These are phyloP conservation scores for Nadsonia fulvescens DNA, from an alignment of 805 yeast genomes.

Conservation along the genomic window DNA sequence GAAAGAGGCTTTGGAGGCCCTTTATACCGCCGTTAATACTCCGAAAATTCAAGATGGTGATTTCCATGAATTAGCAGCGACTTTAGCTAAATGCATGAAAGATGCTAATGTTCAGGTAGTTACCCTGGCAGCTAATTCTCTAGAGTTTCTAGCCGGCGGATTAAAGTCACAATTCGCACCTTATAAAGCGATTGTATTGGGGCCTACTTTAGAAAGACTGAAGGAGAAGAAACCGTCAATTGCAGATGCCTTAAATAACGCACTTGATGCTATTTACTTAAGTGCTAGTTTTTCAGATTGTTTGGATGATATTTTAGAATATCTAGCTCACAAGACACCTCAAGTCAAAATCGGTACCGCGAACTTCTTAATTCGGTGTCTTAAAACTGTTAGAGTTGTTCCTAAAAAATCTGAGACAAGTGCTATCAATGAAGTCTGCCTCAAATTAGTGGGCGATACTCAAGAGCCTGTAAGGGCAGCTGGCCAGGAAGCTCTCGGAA, in stretches of 20 bases:
- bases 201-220: slow-evolving; percentile 58
- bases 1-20: slow-evolving; percentile 62
- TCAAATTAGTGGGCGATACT: slow-evolving; percentile 60
- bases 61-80: slow-evolving; percentile 42
- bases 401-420: slow-evolving; percentile 42
- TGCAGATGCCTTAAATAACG: slow-evolving; percentile 45
- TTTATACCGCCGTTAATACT: slow-evolving; percentile 19
- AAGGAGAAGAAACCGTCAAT: slow-evolving; percentile 78
- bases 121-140: slow-evolving; percentile 52
- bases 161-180: slow-evolving; percentile 34
- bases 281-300: slow-evolving; percentile 28
- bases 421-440: slow-evolving; percentile 32
- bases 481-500: slow-evolving; percentile 64
- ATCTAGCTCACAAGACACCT: slow-evolving; percentile 65
- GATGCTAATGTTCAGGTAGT: slow-evolving; percentile 87
- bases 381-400: slow-evolving; percentile 28
- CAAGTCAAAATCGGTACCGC: slow-evolving; percentile 60
- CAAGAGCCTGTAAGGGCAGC: slow-evolving; percentile 69
- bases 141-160: slow-evolving; percentile 46
- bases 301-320: slow-evolving; percentile 38
- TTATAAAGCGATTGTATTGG: slow-evolving; percentile 34
- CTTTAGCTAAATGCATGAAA: slow-evolving; percentile 53
- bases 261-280: slow-evolving; percentile 39
- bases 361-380: slow-evolving; percentile 43
- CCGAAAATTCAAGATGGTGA: slow-evolving; percentile 44